phyloP scores from a whole-genome alignment of 2,329 filamentous ascomycete genomes.

The Neopestalotiopsis sp. region DNA sequence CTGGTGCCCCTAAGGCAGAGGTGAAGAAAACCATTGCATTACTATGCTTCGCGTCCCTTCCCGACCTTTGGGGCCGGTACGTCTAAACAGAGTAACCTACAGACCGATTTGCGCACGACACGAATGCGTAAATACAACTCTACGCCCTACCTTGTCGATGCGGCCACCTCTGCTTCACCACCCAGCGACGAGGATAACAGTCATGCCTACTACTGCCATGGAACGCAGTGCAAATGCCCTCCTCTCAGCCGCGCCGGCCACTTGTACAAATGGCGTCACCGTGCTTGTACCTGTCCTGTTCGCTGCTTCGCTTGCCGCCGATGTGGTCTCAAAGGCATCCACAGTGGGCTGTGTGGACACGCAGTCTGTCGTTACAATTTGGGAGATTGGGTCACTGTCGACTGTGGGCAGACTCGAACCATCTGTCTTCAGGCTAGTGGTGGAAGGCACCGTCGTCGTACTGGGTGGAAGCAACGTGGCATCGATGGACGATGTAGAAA shows the following conservation, averaged over 20 bases:
- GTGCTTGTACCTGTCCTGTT: background rate
- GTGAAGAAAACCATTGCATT: background rate
- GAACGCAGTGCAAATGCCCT: background rate
- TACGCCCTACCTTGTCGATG: background rate
- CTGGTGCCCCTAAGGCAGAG: conserved; percentile 10
- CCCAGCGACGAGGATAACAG: background rate
- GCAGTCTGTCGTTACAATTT: background rate
- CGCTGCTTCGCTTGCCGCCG: background rate
- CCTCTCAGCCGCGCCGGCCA: background rate
- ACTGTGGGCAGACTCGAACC: background rate
- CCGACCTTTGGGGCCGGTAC: background rate
- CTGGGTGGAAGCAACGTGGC: background rate
- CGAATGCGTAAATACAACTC: background rate
- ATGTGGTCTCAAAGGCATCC: background rate
- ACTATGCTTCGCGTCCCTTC: background rate
- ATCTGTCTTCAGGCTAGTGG: background rate
- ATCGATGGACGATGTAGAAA: background rate
- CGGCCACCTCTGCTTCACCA: background rate
- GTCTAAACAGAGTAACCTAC: background rate
- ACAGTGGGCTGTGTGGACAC: background rate
- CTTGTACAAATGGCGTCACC: conserved; percentile 5
- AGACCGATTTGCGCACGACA: background rate
- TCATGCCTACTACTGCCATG: background rate
- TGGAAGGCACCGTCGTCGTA: background rate
- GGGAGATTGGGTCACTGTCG: background rate